phyloP scores from a whole-genome alignment of 371 early-diverging fungal species.

The Syncephalastrum racemosum region DNA sequence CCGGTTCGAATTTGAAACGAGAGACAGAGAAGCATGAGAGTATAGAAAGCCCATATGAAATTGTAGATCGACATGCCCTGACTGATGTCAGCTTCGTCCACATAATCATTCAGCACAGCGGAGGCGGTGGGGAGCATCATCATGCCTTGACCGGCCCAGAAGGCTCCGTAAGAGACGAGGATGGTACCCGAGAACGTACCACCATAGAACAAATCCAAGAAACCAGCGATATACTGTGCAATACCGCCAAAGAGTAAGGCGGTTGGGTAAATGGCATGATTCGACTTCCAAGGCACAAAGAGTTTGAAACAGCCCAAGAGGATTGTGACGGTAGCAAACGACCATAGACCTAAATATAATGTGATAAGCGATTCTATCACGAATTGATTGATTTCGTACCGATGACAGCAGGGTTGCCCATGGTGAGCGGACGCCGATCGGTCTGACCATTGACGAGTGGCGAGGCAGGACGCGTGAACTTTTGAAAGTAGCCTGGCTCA shows the following conservation, averaged over 20 bases:
- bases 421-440: conserved; percentile 14
- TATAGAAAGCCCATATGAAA: conserved; percentile 43
- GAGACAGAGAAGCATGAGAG: conserved; percentile 36
- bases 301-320: conserved; percentile 17
- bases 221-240: conserved; percentile 26
- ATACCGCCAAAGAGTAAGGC: conserved; percentile 30
- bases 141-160: conserved; percentile 24
- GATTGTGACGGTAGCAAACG: conserved; percentile 27
- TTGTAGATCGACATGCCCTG: conserved; percentile 34
- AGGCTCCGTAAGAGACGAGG: conserved; percentile 40
- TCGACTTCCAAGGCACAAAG: conserved; percentile 21
- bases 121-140: conserved; percentile 34
- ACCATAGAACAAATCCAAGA: conserved; percentile 22
- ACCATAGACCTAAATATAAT: conserved; percentile 14
- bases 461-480: conserved; percentile 2
- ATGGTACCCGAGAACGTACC: conserved; percentile 31
- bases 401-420: conserved; percentile 14
- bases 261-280: conserved; percentile 18
- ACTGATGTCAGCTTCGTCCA: conserved; percentile 23
- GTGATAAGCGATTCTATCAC: conserved; percentile 7
- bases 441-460: conserved; percentile 15
- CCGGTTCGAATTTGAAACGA: conserved; percentile 36
- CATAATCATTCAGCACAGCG: conserved; percentile 23
- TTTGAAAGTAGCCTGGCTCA: too few species aligned
- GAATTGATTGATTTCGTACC: too few species aligned